Conservation (phyloP, 148 eudicot species). For the Cornus controversa region DNA sequence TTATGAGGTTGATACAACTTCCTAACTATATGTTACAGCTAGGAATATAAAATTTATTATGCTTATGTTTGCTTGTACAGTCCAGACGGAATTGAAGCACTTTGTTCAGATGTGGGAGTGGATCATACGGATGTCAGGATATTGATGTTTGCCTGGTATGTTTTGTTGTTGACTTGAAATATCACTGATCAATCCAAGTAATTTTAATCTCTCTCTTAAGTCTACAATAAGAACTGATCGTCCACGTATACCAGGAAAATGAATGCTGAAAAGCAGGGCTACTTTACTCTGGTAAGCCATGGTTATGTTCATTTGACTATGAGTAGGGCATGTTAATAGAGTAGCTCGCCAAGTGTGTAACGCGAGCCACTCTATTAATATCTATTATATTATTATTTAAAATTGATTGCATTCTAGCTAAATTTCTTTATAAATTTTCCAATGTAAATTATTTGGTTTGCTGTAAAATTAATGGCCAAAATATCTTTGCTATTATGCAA, state of each 20-base stretch:
- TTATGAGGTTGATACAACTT: neutral
- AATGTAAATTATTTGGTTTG: neutral
- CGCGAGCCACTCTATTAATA: too few species aligned
- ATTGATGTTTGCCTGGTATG: constrained; percentile 94
- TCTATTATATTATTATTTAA: too few species aligned
- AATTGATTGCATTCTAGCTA: neutral
- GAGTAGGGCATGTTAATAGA: neutral
- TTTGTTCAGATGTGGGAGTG: constrained; percentile 83
- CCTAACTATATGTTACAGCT: neutral
- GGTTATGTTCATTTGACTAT: neutral
- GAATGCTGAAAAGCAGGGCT: constrained; percentile 89
- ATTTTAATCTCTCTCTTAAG: constrained; percentile 2
- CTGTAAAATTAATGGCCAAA: too few species aligned
- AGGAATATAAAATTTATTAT: neutral
- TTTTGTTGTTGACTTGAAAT: neutral
- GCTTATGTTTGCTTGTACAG: constrained; percentile 35
- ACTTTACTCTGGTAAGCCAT: constrained; percentile 75
- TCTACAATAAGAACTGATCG: constrained; percentile 9
- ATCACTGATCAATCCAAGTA: neutral
- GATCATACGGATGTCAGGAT: constrained; percentile 82
- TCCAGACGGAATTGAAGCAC: constrained; percentile 90
- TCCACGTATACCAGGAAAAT: constrained; percentile 67
- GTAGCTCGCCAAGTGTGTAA: too few species aligned
- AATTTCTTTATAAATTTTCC: too few species aligned
- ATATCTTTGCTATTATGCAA: too few species aligned